A percentile compares a stretch with the other conserved stretches of the same genome.
phyloP scores from a whole-genome alignment of 495 filamentous ascomycete genomes.

The Penicillium diatomitis region DNA sequence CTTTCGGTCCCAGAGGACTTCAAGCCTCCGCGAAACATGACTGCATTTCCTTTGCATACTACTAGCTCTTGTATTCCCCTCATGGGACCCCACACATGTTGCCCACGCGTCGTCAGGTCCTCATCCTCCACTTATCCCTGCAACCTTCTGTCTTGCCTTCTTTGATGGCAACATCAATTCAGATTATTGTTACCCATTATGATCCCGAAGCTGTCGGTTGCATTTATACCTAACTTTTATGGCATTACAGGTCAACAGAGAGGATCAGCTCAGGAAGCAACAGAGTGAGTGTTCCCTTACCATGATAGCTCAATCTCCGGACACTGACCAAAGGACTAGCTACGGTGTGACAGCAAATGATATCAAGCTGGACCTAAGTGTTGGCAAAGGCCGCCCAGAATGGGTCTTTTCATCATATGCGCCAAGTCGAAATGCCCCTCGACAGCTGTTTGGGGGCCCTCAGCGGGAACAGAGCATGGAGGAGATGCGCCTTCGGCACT shows the following conservation, averaged over 20 bases:
- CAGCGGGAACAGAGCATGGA: slow-evolving; percentile 77
- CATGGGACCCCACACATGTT: no score
- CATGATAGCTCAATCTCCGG: not conserved
- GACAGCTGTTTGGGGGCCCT: slow-evolving; percentile 70
- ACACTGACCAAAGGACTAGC: slow-evolving; percentile 11
- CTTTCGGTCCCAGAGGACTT: not conserved
- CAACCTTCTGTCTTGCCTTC: no score
- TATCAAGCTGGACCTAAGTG: slow-evolving; percentile 55
- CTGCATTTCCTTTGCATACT: no score
- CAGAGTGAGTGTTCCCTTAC: slow-evolving; percentile 18
- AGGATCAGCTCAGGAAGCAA: slow-evolving; percentile 13
- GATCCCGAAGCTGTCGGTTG: no score
- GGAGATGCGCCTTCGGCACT: slow-evolving; percentile 65
- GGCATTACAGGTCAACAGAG: slow-evolving; percentile 9
- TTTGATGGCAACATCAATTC: no score
- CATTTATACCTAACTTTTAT: not conserved
- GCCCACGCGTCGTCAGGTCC: no score
- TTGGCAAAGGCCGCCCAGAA: slow-evolving; percentile 51
- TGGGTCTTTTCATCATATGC: slow-evolving; percentile 83
- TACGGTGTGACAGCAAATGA: slow-evolving; percentile 43
- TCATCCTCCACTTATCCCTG: no score
- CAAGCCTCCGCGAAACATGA: no score
- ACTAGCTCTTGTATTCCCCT: no score
- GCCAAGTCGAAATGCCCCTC: slow-evolving; percentile 60
- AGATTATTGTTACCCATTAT: no score